Conservation (phyloP, 768 basidiomycete genomes). For the Trametopsis cervina region DNA sequence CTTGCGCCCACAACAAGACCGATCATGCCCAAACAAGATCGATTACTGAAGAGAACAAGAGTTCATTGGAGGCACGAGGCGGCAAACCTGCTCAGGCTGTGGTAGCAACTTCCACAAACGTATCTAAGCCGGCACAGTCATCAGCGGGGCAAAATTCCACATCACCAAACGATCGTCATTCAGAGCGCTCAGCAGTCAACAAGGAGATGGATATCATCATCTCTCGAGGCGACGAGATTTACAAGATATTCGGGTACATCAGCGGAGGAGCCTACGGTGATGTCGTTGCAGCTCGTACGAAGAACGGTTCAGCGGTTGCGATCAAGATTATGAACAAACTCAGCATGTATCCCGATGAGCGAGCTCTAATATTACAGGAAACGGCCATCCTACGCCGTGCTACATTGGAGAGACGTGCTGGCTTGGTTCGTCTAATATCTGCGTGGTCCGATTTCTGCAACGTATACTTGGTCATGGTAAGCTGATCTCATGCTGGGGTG, state of each 20-base stretch:
- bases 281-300: slow-evolving; percentile 14
- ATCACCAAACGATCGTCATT: neutral
- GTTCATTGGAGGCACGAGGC: no score
- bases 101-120: neutral
- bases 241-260: slow-evolving; percentile 14
- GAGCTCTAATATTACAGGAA: slow-evolving; percentile 10
- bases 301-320: slow-evolving; percentile 12
- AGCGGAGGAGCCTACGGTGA: slow-evolving; percentile 15
- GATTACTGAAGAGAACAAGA: no score
- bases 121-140: neutral
- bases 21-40: no score
- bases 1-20: no score
- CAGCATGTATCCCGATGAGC: slow-evolving; percentile 3
- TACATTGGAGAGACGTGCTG: slow-evolving; percentile 2
- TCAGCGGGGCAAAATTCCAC: neutral
- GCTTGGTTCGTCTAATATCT: slow-evolving; percentile 11
- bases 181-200: neutral
- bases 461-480: slow-evolving; percentile 23
- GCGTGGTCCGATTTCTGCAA: slow-evolving; percentile 21
- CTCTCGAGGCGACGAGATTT: slow-evolving; percentile 1
- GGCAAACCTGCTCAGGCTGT: no score
- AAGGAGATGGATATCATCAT: neutral
- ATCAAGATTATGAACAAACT: slow-evolving; percentile 23
- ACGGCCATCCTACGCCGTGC: slow-evolving; percentile 11
- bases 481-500: slow-evolving; percentile 1